phyloP scores from a whole-genome alignment of 805 yeast species.

The Kodamaea neixiangensis region DNA sequence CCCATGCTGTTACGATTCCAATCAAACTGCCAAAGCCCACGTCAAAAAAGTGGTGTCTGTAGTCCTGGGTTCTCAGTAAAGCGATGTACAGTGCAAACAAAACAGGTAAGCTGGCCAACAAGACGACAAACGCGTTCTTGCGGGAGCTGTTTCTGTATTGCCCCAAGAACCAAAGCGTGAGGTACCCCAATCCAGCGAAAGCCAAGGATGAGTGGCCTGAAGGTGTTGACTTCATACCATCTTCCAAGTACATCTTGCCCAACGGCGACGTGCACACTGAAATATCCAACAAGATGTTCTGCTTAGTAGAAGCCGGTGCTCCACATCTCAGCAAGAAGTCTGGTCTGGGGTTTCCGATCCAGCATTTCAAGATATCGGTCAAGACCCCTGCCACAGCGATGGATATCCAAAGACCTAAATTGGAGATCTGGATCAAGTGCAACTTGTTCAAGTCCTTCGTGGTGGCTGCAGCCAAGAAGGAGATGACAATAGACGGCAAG shows the following conservation, averaged over 20 bases:
- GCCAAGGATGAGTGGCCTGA: slow-evolving; percentile 58
- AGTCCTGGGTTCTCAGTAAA: slow-evolving; percentile 28
- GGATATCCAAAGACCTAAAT: slow-evolving; percentile 32
- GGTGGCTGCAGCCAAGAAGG: slow-evolving; percentile 15
- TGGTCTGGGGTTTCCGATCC: slow-evolving; percentile 46
- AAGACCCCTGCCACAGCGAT: slow-evolving; percentile 30
- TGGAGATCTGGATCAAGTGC: slow-evolving; percentile 31
- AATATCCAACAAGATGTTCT: slow-evolving; percentile 20
- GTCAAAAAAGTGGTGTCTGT: slow-evolving; percentile 36
- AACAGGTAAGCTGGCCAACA: slow-evolving; percentile 19
- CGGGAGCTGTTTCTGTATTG: slow-evolving; percentile 28
- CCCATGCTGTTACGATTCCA: slow-evolving; percentile 30
- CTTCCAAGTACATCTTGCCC: slow-evolving; percentile 32
- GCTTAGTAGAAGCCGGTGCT: slow-evolving; percentile 27
- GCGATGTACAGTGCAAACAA: slow-evolving; percentile 27
- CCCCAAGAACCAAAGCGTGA: slow-evolving; percentile 51
- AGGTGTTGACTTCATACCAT: slow-evolving; percentile 59
- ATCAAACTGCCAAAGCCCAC: slow-evolving; percentile 33
- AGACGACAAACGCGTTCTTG: slow-evolving; percentile 10
- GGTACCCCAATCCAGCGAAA: slow-evolving; percentile 51
- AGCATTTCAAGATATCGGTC: slow-evolving; percentile 40
- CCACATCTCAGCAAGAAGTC: slow-evolving; percentile 44
- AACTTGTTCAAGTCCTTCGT: slow-evolving; percentile 16
- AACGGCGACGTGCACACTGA: slow-evolving; percentile 28
- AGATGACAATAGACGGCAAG: slow-evolving; percentile 26